Conservation (phyloP, 2,329 filamentous ascomycete genomes). For the Delphinella strobiligena region DNA sequence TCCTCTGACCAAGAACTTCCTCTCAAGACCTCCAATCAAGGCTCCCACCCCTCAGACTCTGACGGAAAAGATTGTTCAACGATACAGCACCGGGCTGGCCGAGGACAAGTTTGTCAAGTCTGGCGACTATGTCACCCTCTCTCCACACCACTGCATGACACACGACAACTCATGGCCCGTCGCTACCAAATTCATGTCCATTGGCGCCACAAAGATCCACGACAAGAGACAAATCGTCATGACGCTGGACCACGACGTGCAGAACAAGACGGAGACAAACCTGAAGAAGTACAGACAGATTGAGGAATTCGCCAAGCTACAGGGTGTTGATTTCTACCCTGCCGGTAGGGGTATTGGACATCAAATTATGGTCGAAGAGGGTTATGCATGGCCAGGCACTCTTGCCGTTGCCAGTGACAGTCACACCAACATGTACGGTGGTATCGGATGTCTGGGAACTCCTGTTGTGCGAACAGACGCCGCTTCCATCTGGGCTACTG, state of each 20-base stretch:
- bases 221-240: slow-evolving; percentile 65
- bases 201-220: slow-evolving; percentile 63
- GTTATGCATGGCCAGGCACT: slow-evolving; percentile 74
- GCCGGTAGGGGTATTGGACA: slow-evolving; percentile 77
- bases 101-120: slow-evolving; percentile 61
- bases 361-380: slow-evolving; percentile 83
- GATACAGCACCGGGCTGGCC: slow-evolving; percentile 63
- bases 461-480: slow-evolving; percentile 81
- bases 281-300: slow-evolving; percentile 74
- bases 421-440: slow-evolving; percentile 77
- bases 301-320: slow-evolving; percentile 65
- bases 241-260: slow-evolving; percentile 79
- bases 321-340: slow-evolving; percentile 67
- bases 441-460: slow-evolving; percentile 63
- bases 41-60: slow-evolving; percentile 57
- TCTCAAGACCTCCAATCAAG: slow-evolving; percentile 40
- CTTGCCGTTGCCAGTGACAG: slow-evolving; percentile 66
- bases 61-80: slow-evolving; percentile 86
- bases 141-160: slow-evolving; percentile 66
- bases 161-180: slow-evolving; percentile 78
- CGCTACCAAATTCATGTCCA: slow-evolving; percentile 68
- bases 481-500: slow-evolving; percentile 73
- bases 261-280: slow-evolving; percentile 68
- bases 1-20: slow-evolving; percentile 53
- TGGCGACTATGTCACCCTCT: slow-evolving; percentile 74